Percentiles rank a stretch among this genome's conserved stretches.
Evolutionary conservation across 495 filamentous ascomycete species (phyloP).

Genomic region (Trichoderma gamsii): DNA sequence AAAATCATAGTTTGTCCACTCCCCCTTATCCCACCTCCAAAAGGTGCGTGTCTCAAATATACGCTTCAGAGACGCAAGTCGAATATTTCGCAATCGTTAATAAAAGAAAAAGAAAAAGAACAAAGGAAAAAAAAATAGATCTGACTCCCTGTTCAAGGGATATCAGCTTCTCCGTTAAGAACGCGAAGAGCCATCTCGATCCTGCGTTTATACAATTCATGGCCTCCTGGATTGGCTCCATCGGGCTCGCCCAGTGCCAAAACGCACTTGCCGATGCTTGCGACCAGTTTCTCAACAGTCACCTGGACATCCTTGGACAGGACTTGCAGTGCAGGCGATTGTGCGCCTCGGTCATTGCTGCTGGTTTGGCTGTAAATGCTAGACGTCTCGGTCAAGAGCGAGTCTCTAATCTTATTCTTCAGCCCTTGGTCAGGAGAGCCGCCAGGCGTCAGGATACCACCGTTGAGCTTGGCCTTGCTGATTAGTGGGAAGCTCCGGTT

Average conservation of each 20-base stretch:
- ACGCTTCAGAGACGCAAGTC: background rate
- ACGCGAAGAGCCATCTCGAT: slow-evolving; percentile 67
- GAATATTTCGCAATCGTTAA: background rate
- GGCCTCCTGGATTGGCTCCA: slow-evolving; percentile 52
- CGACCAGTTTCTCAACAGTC: slow-evolving; percentile 68
- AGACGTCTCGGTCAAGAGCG: slow-evolving; percentile 36
- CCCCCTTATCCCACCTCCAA: background rate
- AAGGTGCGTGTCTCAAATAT: background rate
- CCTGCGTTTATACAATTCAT: slow-evolving; percentile 51
- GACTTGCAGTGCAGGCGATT: slow-evolving; percentile 35
- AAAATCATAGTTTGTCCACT: slow-evolving; percentile 6
- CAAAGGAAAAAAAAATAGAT: background rate
- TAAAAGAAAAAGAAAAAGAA: no score
- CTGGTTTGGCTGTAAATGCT: slow-evolving; percentile 25
- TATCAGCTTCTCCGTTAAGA: slow-evolving; percentile 50
- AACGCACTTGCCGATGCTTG: slow-evolving; percentile 67
- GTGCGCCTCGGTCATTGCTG: slow-evolving; percentile 14
- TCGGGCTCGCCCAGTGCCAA: slow-evolving; percentile 58
- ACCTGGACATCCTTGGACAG: slow-evolving; percentile 64
- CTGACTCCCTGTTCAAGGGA: background rate
- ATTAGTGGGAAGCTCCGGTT: slow-evolving; percentile 49
- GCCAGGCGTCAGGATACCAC: slow-evolving; percentile 35
- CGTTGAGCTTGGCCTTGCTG: slow-evolving; percentile 41
- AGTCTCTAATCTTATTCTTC: slow-evolving; percentile 30
- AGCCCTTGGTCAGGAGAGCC: slow-evolving; percentile 36